Percentiles rank a stretch among this genome's conserved stretches.
These are phyloP conservation scores for Tylopilus vinaceipallidus DNA, from an alignment of 768 basidiomycete genomes.

Conservation along the genomic window DNA sequence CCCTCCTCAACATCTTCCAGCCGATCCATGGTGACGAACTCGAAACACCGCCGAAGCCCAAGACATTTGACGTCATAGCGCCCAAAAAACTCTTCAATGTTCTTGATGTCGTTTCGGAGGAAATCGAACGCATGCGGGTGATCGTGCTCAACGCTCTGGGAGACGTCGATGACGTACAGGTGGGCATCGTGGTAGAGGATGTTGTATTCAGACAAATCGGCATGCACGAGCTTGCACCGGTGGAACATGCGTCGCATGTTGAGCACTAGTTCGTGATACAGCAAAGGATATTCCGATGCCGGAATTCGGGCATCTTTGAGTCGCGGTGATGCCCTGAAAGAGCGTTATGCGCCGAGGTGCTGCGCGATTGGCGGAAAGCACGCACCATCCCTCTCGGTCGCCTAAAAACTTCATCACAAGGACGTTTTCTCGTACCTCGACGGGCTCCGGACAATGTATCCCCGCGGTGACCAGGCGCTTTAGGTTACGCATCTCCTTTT, in stretches of 20 bases:
- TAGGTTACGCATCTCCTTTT: constrained; percentile 98
- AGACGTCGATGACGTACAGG: constrained; percentile 95
- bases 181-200: constrained; percentile 82
- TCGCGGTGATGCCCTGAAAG: constrained; percentile 81
- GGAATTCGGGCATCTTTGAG: constrained; percentile 83
- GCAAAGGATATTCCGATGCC: constrained; percentile 44
- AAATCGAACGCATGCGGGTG: constrained; percentile 97
- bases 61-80: constrained; percentile 71
- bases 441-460: constrained; percentile 80
- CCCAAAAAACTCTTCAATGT: constrained; percentile 90
- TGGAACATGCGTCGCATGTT: constrained; percentile 84
- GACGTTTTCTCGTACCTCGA: constrained; percentile 95
- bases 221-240: constrained; percentile 91
- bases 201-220: constrained; percentile 98
- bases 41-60: constrained; percentile 81
- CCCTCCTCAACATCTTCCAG: constrained; percentile 31
- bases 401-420: constrained; percentile 95
- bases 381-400: constrained; percentile 75
- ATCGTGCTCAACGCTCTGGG: constrained; percentile 97
- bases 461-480: constrained; percentile 81
- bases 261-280: constrained; percentile 82
- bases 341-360: constrained; percentile 1
- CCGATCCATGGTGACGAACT: constrained; percentile 74
- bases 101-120: constrained; percentile 86
- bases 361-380: constrained; percentile 13